Evolutionary conservation across 305 asterid genomes (phyloP), one percentile per base, ranked within the genome.

Genomic region (Solanum hybrid): DNA sequence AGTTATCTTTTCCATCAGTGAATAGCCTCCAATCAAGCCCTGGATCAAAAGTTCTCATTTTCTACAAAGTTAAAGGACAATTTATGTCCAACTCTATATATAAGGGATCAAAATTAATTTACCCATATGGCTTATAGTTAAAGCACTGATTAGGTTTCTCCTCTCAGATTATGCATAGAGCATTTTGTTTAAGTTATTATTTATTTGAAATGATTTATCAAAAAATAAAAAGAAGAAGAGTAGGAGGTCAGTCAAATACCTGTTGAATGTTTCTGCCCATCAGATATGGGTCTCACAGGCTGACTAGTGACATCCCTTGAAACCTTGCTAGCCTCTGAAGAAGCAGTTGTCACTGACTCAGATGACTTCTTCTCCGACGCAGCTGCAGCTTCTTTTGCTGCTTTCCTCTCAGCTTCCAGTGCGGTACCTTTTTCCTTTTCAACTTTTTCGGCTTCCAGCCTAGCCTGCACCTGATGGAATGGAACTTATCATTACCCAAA

Each of bases 371-470:
- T 93, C 35, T 93, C 91, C 32, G 94, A 96, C 51, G 93, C 97
- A 94, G 92, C 96, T 69, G 95, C 97, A 84, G 93, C 95, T 94
- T 94, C 97, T 92, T 93, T 95, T 35, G 92, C 94, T 90, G 96
- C 94, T 88, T 88, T 91, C 89, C 92, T 94, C 93, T 94, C 95
- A 89, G 98, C 96, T 90, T 94, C 96, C 90, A 90, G 66, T 64
- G 95, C 93, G 38, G 91, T 95, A n/a, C 91, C 93, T 93, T 93
- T 95, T 92, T 91, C 97, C 86, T 91, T 92, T 90, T 93, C 95
- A 77, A 92, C 93, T 92, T 86, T 94, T 88, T 95, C 97, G 89
- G 95, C 95, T 92, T 92, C 94, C 88, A 94, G 90, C 91, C 93
- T 95, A 89, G 94, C 95, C 97, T 96, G 96, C 95, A 90, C 90